These are phyloP conservation scores for Sordariomycetes sp. DNA, from an alignment of 2,329 filamentous ascomycete genomes.

Conservation along the genomic window DNA sequence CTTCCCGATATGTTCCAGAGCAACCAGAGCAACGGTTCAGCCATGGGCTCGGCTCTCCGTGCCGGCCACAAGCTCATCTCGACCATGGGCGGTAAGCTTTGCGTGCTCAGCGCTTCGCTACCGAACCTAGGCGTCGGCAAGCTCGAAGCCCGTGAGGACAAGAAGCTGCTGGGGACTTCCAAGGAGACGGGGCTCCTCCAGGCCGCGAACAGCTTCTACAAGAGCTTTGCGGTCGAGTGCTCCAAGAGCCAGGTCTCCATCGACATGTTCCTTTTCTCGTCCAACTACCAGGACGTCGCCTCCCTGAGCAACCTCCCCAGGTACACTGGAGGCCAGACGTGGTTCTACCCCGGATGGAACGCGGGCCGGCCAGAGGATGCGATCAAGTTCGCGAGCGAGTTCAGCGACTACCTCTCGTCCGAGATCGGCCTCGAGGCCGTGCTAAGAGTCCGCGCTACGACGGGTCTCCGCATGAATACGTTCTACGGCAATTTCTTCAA, in stretches of 20 bases:
- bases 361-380: slow-evolving; percentile 88
- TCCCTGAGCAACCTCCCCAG: slow-evolving; percentile 90
- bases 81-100: slow-evolving; percentile 87
- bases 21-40: slow-evolving; percentile 81
- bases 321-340: slow-evolving; percentile 95
- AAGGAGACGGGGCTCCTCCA: slow-evolving; percentile 84
- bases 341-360: slow-evolving; percentile 98
- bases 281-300: slow-evolving; percentile 94
- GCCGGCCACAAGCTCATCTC: slow-evolving; percentile 95
- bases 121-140: slow-evolving; percentile 86
- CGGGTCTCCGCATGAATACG: slow-evolving; percentile 88
- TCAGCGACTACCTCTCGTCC: slow-evolving; percentile 91
- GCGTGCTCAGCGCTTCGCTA: slow-evolving; percentile 79
- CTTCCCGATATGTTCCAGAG: slow-evolving; percentile 95
- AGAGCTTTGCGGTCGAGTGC: slow-evolving; percentile 97
- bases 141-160: slow-evolving; percentile 89
- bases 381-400: slow-evolving; percentile 94
- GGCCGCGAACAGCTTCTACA: slow-evolving; percentile 94
- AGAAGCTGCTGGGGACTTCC: slow-evolving; percentile 86
- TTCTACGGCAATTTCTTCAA: slow-evolving; percentile 99
- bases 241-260: slow-evolving; percentile 98
- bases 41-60: slow-evolving; percentile 86
- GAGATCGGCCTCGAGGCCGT: slow-evolving; percentile 96
- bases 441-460: slow-evolving; percentile 87
- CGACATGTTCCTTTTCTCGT: slow-evolving; percentile 95